A percentile compares a stretch with the other conserved stretches of the same genome.
These are phyloP conservation scores for Capronia epimyces DNA, from an alignment of 2,329 filamentous ascomycete genomes.

Conservation along the genomic window DNA sequence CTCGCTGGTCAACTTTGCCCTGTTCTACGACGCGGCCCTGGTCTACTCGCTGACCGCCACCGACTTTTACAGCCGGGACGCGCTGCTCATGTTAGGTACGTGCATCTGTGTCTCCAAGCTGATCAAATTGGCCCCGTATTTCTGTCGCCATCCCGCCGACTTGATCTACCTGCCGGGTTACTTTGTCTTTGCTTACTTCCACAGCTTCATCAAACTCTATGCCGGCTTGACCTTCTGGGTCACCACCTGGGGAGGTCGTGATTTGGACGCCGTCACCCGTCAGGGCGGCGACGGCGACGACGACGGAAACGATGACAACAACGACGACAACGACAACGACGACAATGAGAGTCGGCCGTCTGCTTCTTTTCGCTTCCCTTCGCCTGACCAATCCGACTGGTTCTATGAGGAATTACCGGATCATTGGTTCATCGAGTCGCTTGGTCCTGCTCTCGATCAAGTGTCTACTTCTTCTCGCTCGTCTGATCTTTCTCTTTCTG, in stretches of 20 bases:
- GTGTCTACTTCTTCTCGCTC: too few relatives aligned
- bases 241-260: constrained; percentile 41
- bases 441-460: too few relatives aligned
- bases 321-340: not conserved
- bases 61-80: constrained; percentile 19
- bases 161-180: constrained; percentile 47
- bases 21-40: constrained; percentile 48
- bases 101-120: constrained; percentile 55
- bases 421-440: too few relatives aligned
- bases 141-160: constrained; percentile 49
- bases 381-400: too few relatives aligned
- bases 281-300: not conserved
- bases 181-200: constrained; percentile 53
- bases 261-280: constrained; percentile 29
- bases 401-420: too few relatives aligned
- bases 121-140: constrained; percentile 53
- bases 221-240: constrained; percentile 51
- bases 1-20: constrained; percentile 52
- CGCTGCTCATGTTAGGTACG: constrained; percentile 27
- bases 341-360: too few relatives aligned
- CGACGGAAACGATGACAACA: not conserved
- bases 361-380: too few relatives aligned
- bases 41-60: constrained; percentile 33
- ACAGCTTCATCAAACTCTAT: constrained; percentile 55
- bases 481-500: too few relatives aligned